Base-by-base conservation (phyloP, 345 rosid species). In the Zanthoxylum bungeanum region DNA sequence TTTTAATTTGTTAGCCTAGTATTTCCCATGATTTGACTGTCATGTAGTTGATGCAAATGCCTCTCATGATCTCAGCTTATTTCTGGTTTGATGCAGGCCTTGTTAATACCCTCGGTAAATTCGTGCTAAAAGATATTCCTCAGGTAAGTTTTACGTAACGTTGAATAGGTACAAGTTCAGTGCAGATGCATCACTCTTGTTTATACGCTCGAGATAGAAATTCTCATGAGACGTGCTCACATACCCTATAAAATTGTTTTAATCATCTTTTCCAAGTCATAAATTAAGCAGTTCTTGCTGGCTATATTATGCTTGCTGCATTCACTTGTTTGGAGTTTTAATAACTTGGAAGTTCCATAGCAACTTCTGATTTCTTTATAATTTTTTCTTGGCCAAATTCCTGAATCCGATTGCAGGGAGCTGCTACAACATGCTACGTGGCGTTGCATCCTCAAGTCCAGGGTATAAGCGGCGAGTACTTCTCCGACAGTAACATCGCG, bases 381-480 rank as follows among this genome's bases (percentile, higher is more conserved):
- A 21, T 40, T 21, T 31, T 36, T n/a, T 42, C 16, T 11, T 21
- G 17, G 40, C 25, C 16, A 44, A 25, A 16, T 39, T 27, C 37
- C 9, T 52, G 25, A 34, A 16, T 37, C n/a, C 46, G 75, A 60
- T 64, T 31, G 52, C 40, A 88, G 88, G 90, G 90, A 24, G 90
- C 93, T 52, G 90, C 90, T 40, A 88, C 90, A 27, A 77, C 86
- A 30, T 86, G 93, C 79, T 86, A 85, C 37, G 79, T 80, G 66
- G 93, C 93, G 21, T 69, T 88, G 77, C 83, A 86, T 69, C 90
- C 93, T 25, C 79, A 83, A 63, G 85, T 83, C 4, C 81, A 72
- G 64, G 86, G 90, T 24, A 52, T 73, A 24, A 80, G 78, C 2
- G 85, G 89, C 25, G 80, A 88, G 77, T 86, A 86, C 39, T 86